phyloP scores from a whole-genome alignment of 169 alveolate species.

The Nephromyces sp. region DNA sequence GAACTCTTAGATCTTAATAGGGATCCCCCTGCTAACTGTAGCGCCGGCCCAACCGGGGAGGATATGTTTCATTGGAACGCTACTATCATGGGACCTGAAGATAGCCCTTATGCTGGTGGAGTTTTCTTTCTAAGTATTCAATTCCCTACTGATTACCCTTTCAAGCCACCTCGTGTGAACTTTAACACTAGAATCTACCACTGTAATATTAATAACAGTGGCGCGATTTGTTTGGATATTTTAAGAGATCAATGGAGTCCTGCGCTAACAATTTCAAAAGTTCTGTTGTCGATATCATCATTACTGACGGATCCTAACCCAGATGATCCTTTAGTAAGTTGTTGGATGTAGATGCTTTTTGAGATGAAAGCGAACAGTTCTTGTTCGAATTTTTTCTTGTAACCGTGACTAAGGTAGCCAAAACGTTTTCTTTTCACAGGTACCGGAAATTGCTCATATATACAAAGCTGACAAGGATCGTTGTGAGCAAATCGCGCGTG shows the following conservation, averaged over 20 bases:
- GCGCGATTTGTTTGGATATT: slow-evolving; percentile 96
- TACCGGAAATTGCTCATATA: slow-evolving; percentile 98
- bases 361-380: not conserved
- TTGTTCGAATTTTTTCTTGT: not conserved
- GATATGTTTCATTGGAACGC: slow-evolving; percentile 99
- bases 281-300: slow-evolving; percentile 90
- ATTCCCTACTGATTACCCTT: slow-evolving; percentile 99
- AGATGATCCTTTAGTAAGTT: not conserved
- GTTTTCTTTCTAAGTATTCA: slow-evolving; percentile 91
- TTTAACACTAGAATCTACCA: slow-evolving; percentile 97
- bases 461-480: slow-evolving; percentile 84
- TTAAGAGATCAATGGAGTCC: slow-evolving; percentile 98
- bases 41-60: slow-evolving; percentile 95
- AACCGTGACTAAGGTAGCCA: no score
- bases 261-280: slow-evolving; percentile 96
- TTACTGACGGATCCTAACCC: slow-evolving; percentile 97
- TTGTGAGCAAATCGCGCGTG: slow-evolving; percentile 93
- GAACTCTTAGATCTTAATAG: slow-evolving; percentile 90
- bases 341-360: not conserved
- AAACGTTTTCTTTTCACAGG: slow-evolving; percentile 74
- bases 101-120: slow-evolving; percentile 92
- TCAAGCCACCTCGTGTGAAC: slow-evolving; percentile 96
- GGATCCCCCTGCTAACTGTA: slow-evolving; percentile 98
- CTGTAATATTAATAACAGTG: slow-evolving; percentile 89
- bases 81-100: slow-evolving; percentile 98